Evolutionary conservation across 2,329 filamentous ascomycete species (phyloP).

Genomic region (Laburnicola sp.): DNA sequence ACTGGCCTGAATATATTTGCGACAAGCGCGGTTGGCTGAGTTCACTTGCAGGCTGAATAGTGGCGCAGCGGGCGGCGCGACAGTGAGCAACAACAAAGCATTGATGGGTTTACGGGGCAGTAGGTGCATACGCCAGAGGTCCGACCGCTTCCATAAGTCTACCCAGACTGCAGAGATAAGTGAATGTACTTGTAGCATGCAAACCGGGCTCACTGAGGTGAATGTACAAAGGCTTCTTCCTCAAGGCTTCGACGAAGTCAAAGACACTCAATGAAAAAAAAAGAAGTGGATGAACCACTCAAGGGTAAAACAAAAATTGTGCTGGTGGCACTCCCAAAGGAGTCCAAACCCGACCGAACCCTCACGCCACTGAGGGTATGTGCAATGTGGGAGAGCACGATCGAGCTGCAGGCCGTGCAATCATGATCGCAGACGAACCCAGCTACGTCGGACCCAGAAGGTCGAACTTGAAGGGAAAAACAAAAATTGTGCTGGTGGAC

Average conservation of each 20-base stretch:
- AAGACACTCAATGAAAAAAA: constrained; percentile 6
- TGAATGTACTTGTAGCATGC: no score
- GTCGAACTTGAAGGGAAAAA: background rate
- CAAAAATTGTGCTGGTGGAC: constrained; percentile 2
- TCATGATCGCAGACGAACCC: no score
- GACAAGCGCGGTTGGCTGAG: no score
- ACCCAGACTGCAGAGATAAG: no score
- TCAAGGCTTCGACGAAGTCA: constrained; percentile 4
- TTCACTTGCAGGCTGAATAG: no score
- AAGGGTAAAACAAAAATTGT: background rate
- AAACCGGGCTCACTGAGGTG: background rate
- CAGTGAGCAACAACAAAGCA: no score
- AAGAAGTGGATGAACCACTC: background rate
- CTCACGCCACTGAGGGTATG: background rate
- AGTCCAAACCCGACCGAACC: background rate
- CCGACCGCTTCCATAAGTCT: no score
- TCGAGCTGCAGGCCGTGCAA: background rate
- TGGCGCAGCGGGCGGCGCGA: no score
- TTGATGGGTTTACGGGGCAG: no score
- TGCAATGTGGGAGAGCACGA: constrained; percentile 1
- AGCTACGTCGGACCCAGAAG: no score
- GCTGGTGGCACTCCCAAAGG: background rate
- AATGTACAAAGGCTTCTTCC: background rate
- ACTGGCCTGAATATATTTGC: no score
- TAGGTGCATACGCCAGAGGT: no score